Base-by-base conservation (phyloP, 139 green algal genomes). In the Tetratostichococcus sp. region DNA sequence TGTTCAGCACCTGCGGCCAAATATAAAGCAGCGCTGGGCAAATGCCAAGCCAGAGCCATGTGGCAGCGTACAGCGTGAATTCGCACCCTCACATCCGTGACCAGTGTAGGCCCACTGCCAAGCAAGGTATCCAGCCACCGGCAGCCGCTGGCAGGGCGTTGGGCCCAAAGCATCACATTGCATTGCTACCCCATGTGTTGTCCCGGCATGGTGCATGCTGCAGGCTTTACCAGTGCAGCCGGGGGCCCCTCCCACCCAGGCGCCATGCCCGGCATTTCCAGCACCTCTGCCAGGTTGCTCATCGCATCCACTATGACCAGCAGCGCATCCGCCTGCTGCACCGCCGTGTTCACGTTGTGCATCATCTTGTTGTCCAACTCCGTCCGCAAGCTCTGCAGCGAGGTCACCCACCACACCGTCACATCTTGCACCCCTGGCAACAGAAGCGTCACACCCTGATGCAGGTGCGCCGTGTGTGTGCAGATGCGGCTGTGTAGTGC, bases 361-460 rank as follows among this genome's bases (percentile, higher is more conserved):
- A 98, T 97, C 94, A 98, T 98, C 21, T 88, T 77, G 72, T 94
- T 86, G 68, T 98, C 94, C 39, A 98, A 83, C 77, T 92, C 90
- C 77, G 89, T 94, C 39, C 82, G 79, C 77, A 89, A 83, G 59
- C 86, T 67, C 34, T 72, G n/a, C 75, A 79, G 26, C 22, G 23
- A 65, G 62, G 39, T n/a, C n/a, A n/a, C n/a, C n/a, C n/a, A n/a
- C n/a, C n/a, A n/a, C n/a, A n/a, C n/a, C n/a, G n/a, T n/a, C 73
- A 3, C 28, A 43, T 35, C 17, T 31, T 39, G 30, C 30, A 42
- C 8, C 19, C 39, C 66, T 42, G n/a, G 32, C 1, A 35, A 22
- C 8, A 22, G 8, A 66, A 25, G 58, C n/a, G n/a, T n/a, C 58
- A 66, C 4, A 30, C 23, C 58, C 4, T 66, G n/a, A 66, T 4